Percentiles rank a stretch among this genome's conserved stretches.
phyloP scores from a whole-genome alignment of 257 asterid species.

The Phtheirospermum japonicum region DNA sequence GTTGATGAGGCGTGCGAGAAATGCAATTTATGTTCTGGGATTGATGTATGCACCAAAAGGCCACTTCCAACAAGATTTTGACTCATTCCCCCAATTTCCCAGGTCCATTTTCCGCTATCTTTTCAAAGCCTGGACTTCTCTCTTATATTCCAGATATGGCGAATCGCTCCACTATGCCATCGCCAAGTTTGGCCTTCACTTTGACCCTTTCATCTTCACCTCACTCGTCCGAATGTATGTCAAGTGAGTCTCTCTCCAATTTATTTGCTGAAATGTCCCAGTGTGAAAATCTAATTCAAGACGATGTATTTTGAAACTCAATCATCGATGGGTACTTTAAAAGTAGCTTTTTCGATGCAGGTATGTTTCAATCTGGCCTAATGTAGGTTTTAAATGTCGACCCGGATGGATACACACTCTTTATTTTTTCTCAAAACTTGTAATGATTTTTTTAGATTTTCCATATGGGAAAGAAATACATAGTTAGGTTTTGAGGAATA shows the following conservation, averaged over 20 bases:
- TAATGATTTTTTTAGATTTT: constrained; percentile 25
- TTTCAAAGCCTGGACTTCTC: constrained; percentile 70
- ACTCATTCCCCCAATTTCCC: constrained; percentile 43
- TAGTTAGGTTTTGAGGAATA: constrained; percentile 52
- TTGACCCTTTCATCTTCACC: constrained; percentile 60
- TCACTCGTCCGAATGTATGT: constrained; percentile 70
- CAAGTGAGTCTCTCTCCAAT: constrained; percentile 52
- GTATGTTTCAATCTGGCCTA: constrained; percentile 41
- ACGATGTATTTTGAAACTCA: constrained; percentile 80
- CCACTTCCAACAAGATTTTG: constrained; percentile 51
- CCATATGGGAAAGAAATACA: constrained; percentile 57
- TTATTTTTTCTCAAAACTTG: constrained; percentile 68
- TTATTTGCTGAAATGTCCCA: constrained; percentile 63
- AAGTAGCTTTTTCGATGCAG: constrained; percentile 43
- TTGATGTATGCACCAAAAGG: no score
- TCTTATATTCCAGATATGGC: constrained; percentile 48
- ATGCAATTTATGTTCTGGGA: no score
- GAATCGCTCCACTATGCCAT: constrained; percentile 50
- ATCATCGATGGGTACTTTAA: constrained; percentile 66
- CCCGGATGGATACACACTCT: constrained; percentile 75
- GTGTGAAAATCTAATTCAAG: constrained; percentile 37
- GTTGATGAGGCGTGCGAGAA: no score
- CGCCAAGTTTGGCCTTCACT: constrained; percentile 54
- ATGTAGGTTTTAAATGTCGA: constrained; percentile 56
- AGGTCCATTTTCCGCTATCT: constrained; percentile 75